Base-by-base conservation (phyloP, 495 filamentous ascomycete genomes). In the Hypoxylon perforatum region DNA sequence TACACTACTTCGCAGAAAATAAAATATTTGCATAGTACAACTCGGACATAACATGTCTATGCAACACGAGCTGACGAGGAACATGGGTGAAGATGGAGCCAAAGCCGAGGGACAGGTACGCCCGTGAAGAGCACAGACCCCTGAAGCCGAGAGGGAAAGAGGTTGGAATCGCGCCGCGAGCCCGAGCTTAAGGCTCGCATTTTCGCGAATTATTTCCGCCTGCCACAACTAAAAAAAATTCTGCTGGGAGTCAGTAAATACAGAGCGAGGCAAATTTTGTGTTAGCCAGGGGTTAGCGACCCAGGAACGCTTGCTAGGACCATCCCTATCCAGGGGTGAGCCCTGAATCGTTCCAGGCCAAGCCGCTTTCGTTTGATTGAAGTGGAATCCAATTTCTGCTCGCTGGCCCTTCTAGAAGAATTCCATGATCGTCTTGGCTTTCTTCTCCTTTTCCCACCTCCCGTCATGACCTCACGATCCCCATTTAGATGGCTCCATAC, bases 361-460 rank as follows among this genome's bases (percentile, higher is more conserved):
- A 54, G 62, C 45, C 39, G 47, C 46, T 38, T 25, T 25, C 36
- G 50, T 69, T 64, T 69, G 46, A 69, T 61, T 69, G 58, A 57
- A 57, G 66, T 64, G 66, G 66, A 50, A 64, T 69, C 56, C 44
- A 69, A 69, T 64, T 64, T 69, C 60, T 59, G 18, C 21, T 58
- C 39, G 35, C 25, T 35, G 65, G n/a, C n/a, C 54, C 42, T 69
- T 69, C 66, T 69, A 69, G 66, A 69, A 69, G 61, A 36, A 46
- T 69, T 69, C 66, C 56, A 53, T 15, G 28, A 36, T 14, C n/a
- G 55, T 60, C 55, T 69, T 69, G 46, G 66, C 56, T 12, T 42
- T 18, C 35, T 44, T 28, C 45, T 35, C 39, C 52, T 63, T 59
- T 51, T 18, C 45, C 21, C 9, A 4, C 57, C 39, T 39, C n/a